Percentiles rank a stretch among this genome's conserved stretches.
Evolutionary conservation across 768 basidiomycete genomes (phyloP).

Genomic region (Serendipita sp.): DNA sequence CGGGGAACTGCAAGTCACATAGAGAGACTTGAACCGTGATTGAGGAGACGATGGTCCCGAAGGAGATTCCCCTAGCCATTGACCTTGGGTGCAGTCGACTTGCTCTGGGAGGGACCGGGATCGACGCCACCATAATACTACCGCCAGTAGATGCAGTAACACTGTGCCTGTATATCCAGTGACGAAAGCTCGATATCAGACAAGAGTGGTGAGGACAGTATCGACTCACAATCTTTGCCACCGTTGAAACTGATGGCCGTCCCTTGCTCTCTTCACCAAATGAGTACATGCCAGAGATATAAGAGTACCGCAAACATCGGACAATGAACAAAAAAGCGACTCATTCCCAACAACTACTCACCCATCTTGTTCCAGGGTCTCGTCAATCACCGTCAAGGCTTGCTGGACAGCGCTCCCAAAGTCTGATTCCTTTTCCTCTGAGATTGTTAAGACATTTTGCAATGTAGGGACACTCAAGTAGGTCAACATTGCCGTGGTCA

Average conservation of each 20-base stretch:
- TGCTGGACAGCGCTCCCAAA: constrained; percentile 36
- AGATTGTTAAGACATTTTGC: not conserved
- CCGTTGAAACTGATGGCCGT: constrained; percentile 94
- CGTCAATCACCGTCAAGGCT: constrained; percentile 68
- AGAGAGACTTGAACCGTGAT: constrained; percentile 34
- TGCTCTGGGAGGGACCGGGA: constrained; percentile 15
- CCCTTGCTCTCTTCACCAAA: constrained; percentile 36
- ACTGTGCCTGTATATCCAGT: constrained; percentile 55
- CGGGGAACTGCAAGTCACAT: constrained; percentile 82
- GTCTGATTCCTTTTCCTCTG: not conserved
- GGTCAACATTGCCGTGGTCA: not conserved
- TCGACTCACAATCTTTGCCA: constrained; percentile 82
- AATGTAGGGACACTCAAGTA: not conserved
- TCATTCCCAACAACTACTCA: constrained; percentile 26
- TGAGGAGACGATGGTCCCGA: constrained; percentile 15
- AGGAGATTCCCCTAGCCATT: not conserved
- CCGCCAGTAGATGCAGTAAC: constrained; percentile 78
- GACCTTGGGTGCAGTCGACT: constrained; percentile 16
- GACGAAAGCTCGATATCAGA: not conserved
- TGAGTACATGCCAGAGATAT: too few species aligned
- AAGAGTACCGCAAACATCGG: too few species aligned
- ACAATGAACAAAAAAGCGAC: not conserved
- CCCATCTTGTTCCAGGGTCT: constrained; percentile 65
- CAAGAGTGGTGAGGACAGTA: not conserved
- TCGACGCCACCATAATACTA: constrained; percentile 33